Evolutionary conservation across 2,329 filamentous ascomycete species (phyloP), one percentile per base, ranked within the genome.

Genomic region (Cladosporium phlei): DNA sequence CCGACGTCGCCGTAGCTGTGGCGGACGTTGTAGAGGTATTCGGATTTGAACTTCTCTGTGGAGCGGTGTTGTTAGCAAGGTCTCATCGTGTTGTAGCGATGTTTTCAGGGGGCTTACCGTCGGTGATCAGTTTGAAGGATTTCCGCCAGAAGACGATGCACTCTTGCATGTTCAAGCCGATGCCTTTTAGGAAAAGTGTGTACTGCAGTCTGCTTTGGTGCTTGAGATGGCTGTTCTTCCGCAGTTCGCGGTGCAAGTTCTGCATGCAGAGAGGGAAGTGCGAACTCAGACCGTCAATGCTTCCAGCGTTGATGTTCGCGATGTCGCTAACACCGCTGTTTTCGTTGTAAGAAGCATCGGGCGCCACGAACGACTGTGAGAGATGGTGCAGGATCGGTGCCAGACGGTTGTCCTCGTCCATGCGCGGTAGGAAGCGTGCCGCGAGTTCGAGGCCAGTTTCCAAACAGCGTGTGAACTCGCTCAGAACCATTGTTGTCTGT

Each of bases 1-100:
- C 93, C 93, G 1, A 97, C 93, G 59, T 97, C 91, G 55, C 93
- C 93, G 65, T 97, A 98, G 1, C 76, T 69, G 75, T 98, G 91
- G n/a, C 90, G 86, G 48, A 97, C 80, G 65, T 98, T 97, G 76
- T 98, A 98, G 34, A 86, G 80, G 70, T 98, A 97, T 64, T 96
- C 89, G 63, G 96, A 97, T 69, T 94, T 94, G 77, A 97, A 98
- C 27, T 84, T 84, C 60, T 97, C 91, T 65, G 51, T 3, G n/a
- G n/a, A n/a, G n/a, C n/a, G 12, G 5, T 3, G n/a, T 24, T 20
- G 21, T 47, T 14, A 48, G 47, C 22, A 29, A 20, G 6, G 20
- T 17, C 21, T 27, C 20, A 3, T 27, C 3, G 12, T 27, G 9
- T 16, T 32, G 22, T 37, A 17, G 16, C 6, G 8, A 3, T 22